Evolutionary conservation across 2,329 filamentous ascomycete genomes (phyloP), one percentile per base, ranked within the genome.

Genomic region (Mollisiaceae sp.): DNA sequence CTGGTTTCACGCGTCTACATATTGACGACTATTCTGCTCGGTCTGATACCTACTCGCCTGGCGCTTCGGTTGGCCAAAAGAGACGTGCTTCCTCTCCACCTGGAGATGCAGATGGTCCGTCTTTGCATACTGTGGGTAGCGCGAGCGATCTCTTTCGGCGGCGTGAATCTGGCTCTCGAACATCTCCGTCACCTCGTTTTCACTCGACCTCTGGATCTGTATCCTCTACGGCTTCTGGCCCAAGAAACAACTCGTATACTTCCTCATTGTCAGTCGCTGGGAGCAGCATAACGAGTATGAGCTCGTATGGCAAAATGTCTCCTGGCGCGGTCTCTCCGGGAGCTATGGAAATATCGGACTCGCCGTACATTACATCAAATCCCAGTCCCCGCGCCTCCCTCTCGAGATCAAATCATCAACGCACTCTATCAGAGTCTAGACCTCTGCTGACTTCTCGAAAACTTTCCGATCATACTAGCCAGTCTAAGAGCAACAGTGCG

Each of bases 261-360:
- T 90, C 88, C 61, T 82, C 82, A 64, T 77, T 89, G 22, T 90
- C 88, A 20, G 79, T 85, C 70, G 77, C 78, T 67, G 84, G 84
- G 54, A 90, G 87, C 77, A 91, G 87, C 74, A 83, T 88, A 73
- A 89, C 88, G 39, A 90, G 86, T 74, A 83, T 88, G 69, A 84
- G 83, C 55, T 88, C 86, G 38, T 84, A 85, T 71, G 86, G 88
- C 63, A 84, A 85, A 58, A 78, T 85, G 38, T 90, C 88, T 36
- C 86, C 87, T 15, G 82, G 85, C 61, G 83, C 83, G 15, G 75
- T 89, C 67, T 89, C 87, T 20, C 86, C 63, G 11, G 59, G 63
- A 36, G 58, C 57, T 20, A 68, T 71, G 15, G 75, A 77, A 43
- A 65, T 69, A 32, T 32, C 27, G 63, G 83, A 85, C 59, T 85